Evolutionary conservation across 352 stramenopile genomes (phyloP).

Genomic region (Phytophthora europaea): DNA sequence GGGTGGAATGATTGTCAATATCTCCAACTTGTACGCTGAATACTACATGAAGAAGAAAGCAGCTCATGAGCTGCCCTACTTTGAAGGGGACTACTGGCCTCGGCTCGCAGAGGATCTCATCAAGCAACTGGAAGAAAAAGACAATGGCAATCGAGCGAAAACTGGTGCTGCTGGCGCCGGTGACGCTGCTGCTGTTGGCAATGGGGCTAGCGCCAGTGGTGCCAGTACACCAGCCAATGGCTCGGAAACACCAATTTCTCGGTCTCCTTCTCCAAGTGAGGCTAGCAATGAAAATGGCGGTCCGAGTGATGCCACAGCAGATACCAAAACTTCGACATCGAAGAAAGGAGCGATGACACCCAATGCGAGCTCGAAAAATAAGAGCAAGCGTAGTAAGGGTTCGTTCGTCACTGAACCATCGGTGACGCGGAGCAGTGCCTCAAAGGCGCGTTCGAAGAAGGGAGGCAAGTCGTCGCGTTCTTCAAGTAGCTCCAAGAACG

Average conservation of each 20-base stretch:
- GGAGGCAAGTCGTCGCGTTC: slow-evolving; percentile 49
- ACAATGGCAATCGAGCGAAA: slow-evolving; percentile 48
- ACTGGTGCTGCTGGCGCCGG: slow-evolving; percentile 27
- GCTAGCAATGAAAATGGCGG: slow-evolving; percentile 40
- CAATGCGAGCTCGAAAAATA: slow-evolving; percentile 58
- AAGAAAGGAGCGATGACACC: slow-evolving; percentile 43
- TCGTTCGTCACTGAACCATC: slow-evolving; percentile 59
- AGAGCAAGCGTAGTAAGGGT: slow-evolving; percentile 70
- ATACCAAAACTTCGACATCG: slow-evolving; percentile 17
- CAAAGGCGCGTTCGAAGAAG: slow-evolving; percentile 79
- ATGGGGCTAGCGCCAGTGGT: slow-evolving; percentile 14
- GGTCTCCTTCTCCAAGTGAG: slow-evolving; percentile 67
- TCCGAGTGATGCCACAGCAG: slow-evolving; percentile 13
- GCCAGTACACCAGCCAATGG: slow-evolving; percentile 29
- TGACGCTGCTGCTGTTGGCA: slow-evolving; percentile 4
- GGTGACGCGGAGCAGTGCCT: slow-evolving; percentile 72
- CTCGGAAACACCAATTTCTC: slow-evolving; percentile 51
- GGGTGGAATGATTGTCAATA: slow-evolving; percentile 81
- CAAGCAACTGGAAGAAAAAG: slow-evolving; percentile 97
- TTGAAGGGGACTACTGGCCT: slow-evolving; percentile 99
- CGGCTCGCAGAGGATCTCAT: slow-evolving; percentile 99
- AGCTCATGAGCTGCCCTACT: slow-evolving; percentile 96
- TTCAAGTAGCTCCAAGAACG: slow-evolving; percentile 70
- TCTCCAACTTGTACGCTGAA: slow-evolving; percentile 89
- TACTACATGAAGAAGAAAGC: slow-evolving; percentile 92